Evolutionary conservation across 2,329 filamentous ascomycete species (phyloP).

Genomic region (Colletotrichum kahawae): DNA sequence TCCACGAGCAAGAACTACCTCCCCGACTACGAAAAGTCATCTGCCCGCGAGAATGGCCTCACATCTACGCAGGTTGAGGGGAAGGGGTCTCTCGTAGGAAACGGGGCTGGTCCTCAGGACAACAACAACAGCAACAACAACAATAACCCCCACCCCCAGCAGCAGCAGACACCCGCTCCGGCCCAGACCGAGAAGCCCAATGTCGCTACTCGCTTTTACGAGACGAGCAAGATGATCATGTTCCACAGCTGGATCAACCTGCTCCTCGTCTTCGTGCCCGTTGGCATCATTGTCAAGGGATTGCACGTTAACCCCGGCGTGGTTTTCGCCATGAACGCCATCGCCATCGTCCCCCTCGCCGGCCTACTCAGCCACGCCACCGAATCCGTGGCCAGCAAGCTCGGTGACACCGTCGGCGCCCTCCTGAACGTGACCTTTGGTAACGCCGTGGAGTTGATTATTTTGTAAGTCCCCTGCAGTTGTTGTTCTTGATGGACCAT

Average conservation of each 20-base stretch:
- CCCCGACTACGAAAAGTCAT: neutral
- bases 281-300: conserved; percentile 71
- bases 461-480: conserved; percentile 57
- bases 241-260: conserved; percentile 80
- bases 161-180: neutral
- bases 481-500: neutral
- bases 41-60: neutral
- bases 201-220: conserved; percentile 15
- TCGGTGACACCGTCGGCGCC: conserved; percentile 76
- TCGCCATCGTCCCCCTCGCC: conserved; percentile 78
- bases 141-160: conserved; percentile 17
- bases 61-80: conserved; percentile 56
- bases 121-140: neutral
- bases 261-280: conserved; percentile 77
- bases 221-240: conserved; percentile 52
- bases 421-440: conserved; percentile 80
- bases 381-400: conserved; percentile 73
- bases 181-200: neutral
- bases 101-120: conserved; percentile 24
- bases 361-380: conserved; percentile 76
- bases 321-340: conserved; percentile 75
- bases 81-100: conserved; percentile 61
- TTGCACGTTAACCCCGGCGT: conserved; percentile 57
- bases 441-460: conserved; percentile 81
- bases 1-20: conserved; percentile 29